A percentile compares a stretch with the other conserved stretches of the same genome.
Evolutionary conservation across 495 filamentous ascomycete species (phyloP).

Genomic region (Penicillium goetzii): DNA sequence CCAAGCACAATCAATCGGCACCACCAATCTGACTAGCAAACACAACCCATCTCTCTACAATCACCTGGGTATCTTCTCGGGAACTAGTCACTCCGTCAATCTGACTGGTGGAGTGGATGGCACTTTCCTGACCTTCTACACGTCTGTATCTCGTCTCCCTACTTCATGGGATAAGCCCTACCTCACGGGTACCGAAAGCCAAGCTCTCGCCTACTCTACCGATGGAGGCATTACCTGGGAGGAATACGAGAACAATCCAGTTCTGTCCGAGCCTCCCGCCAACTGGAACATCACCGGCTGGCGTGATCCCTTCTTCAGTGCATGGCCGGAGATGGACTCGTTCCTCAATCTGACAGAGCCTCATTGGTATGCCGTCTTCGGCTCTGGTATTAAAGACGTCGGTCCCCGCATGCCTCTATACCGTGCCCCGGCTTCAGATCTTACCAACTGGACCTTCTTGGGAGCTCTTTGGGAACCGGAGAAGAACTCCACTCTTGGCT

Average conservation of each 20-base stretch:
- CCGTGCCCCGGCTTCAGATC: slow-evolving; percentile 18
- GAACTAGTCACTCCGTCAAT: slow-evolving; percentile 18
- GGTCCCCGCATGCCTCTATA: slow-evolving; percentile 25
- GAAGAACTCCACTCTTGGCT: slow-evolving; percentile 21
- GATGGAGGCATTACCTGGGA: slow-evolving; percentile 23
- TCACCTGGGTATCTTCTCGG: slow-evolving; percentile 24
- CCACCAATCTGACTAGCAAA: slow-evolving; percentile 20
- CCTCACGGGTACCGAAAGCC: slow-evolving; percentile 21
- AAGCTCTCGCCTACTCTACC: slow-evolving; percentile 19
- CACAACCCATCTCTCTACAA: slow-evolving; percentile 24
- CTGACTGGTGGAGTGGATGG: slow-evolving; percentile 19
- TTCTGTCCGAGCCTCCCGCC: slow-evolving; percentile 18
- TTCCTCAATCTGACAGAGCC: slow-evolving; percentile 18
- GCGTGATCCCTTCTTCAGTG: slow-evolving; percentile 24
- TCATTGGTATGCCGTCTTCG: slow-evolving; percentile 25
- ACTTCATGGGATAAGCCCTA: slow-evolving; percentile 21
- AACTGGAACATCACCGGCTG: slow-evolving; percentile 26
- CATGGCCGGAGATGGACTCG: slow-evolving; percentile 18
- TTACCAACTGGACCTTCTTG: slow-evolving; percentile 26
- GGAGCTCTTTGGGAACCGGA: slow-evolving; percentile 24
- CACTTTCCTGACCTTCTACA: slow-evolving; percentile 24
- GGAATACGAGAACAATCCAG: slow-evolving; percentile 22
- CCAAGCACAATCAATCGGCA: slow-evolving; percentile 22
- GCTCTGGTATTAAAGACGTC: slow-evolving; percentile 22
- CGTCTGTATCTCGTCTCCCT: slow-evolving; percentile 17